phyloP scores from a whole-genome alignment of 768 basidiomycete genomes.

The Calocera viscosa region DNA sequence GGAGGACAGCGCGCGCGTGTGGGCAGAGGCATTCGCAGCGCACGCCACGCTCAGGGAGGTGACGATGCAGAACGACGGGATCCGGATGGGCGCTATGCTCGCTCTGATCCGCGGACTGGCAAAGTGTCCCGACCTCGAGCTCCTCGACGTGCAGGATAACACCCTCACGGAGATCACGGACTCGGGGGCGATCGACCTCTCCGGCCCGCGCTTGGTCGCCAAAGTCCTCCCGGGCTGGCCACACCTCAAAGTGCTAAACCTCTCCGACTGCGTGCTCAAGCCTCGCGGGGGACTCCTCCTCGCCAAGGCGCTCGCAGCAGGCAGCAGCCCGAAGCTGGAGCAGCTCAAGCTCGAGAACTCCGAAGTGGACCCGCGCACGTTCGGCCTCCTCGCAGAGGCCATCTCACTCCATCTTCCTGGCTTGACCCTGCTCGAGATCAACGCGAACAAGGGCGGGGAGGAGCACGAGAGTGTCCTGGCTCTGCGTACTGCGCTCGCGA shows the following conservation, averaged over 20 bases:
- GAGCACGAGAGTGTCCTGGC: conserved; percentile 36
- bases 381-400: conserved; percentile 52
- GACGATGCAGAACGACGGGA: conserved; percentile 95
- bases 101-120: conserved; percentile 64
- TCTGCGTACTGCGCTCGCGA: conserved; percentile 31
- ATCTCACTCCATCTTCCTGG: conserved; percentile 46
- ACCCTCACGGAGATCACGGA: conserved; percentile 36
- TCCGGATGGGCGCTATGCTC: conserved; percentile 80
- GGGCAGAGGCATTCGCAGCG: conserved; percentile 79
- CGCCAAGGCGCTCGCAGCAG: conserved; percentile 46
- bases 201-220: conserved; percentile 19
- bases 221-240: conserved; percentile 50
- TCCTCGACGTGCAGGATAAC: conserved; percentile 84
- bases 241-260: conserved; percentile 59
- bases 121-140: conserved; percentile 49
- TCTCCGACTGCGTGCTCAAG: conserved; percentile 85
- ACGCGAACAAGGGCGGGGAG: conserved; percentile 49
- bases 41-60: conserved; percentile 75
- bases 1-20: conserved; percentile 69
- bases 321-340: conserved; percentile 62
- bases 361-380: conserved; percentile 62
- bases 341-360: conserved; percentile 82
- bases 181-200: conserved; percentile 45
- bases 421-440: conserved; percentile 65
- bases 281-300: conserved; percentile 63